These are phyloP conservation scores for Paramyrothecium roridum DNA, from an alignment of 2,329 filamentous ascomycete species.

Conservation along the genomic window DNA sequence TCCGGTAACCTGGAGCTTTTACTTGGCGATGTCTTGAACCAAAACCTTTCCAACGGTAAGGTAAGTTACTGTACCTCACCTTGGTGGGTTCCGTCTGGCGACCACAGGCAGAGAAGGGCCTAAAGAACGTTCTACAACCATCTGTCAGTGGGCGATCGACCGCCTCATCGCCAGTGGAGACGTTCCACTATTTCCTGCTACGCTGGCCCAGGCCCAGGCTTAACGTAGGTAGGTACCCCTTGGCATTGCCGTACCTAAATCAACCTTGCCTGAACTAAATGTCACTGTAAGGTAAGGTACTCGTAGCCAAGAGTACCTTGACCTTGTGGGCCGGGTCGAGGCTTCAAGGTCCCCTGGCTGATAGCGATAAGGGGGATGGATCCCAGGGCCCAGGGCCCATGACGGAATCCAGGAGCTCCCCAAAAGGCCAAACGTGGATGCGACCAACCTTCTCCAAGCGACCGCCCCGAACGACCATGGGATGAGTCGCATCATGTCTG, in stretches of 20 bases:
- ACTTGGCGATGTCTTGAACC: no score
- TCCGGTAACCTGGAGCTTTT: no score
- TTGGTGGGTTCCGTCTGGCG: no score
- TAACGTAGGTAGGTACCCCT: no score
- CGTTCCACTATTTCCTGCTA: no score
- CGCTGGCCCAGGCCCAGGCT: neutral
- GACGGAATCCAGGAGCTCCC: neutral
- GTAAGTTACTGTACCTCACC: no score
- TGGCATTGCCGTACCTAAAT: no score
- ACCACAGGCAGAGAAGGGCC: neutral
- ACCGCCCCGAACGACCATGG: constrained; percentile 22
- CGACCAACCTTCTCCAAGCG: neutral
- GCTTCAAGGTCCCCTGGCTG: neutral
- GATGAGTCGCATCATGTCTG: constrained; percentile 39
- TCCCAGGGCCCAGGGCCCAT: neutral
- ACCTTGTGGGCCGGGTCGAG: neutral
- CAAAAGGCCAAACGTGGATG: neutral
- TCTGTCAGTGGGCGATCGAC: neutral
- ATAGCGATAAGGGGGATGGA: neutral
- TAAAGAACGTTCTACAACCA: neutral
- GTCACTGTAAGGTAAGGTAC: no score
- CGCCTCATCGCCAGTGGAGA: neutral
- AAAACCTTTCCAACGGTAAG: no score
- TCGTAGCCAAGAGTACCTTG: no score
- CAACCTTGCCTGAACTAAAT: no score